Evolutionary conservation across 2,329 filamentous ascomycete genomes (phyloP), one percentile per base, ranked within the genome.

Genomic region (Capronia coronata): DNA sequence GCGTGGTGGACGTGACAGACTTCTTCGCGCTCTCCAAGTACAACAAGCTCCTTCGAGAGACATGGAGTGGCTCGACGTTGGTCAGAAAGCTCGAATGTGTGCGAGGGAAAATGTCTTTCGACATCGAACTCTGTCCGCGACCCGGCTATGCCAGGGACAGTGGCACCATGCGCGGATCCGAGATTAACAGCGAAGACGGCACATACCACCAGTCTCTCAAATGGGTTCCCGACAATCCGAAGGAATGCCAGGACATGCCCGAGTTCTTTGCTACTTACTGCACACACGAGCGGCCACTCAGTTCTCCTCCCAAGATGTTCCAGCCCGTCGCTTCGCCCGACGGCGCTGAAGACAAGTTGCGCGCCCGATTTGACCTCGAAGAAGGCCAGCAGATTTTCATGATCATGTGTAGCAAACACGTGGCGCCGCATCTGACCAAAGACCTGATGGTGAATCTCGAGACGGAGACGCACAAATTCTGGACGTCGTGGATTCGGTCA

Each of bases 1-100:
- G 85, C 1, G 85, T 87, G 0, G 78, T 85, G 9, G 83, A 86
- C 48, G 64, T 89, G 23, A 72, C 86, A 13, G 85, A 89, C 64
- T 89, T 87, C 68, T 87, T 89, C 57, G 84, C 84, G 0, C 75
- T 85, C 1, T 83, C 84, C 9, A 81, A 78, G 61, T 78, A 75
- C 43, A 74, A 75, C 68, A 70, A 45, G 72, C 72, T 57, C 66
- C 54, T 56, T 1, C 34, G 53, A 19, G 48, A 55, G 37, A 48
- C 49, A 43, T 54, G 54, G 51, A 56, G 54, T 65, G 53, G 53
- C 13, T 56, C 67, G 1, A 62, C 63, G n/a, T 69, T 88, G 21
- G 78, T 87, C 16, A 73, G 85, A 42, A 76, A 84, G 47, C 78
- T 86, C 1, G 84, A 87, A 63, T 88, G 85, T 59, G 80, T 86